Conservation (phyloP, 2,329 filamentous ascomycete genomes). For the Calonectria hawksworthii region DNA sequence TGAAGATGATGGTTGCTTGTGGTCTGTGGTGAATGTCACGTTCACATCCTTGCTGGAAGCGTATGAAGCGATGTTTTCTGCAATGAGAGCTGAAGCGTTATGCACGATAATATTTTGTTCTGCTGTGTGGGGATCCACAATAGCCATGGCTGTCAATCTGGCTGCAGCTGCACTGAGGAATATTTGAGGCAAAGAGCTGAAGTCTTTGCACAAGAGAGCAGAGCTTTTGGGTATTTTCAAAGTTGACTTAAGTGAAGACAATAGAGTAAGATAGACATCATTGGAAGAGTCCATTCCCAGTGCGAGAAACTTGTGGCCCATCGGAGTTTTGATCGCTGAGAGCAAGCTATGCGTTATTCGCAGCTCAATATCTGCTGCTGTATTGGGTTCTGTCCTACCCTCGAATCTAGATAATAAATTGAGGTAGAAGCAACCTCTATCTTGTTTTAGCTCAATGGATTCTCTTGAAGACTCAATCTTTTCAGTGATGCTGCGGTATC, state of each 20-base stretch:
- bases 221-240: too few species aligned
- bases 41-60: neutral
- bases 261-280: neutral
- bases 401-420: neutral
- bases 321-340: neutral
- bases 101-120: neutral
- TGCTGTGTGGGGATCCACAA: neutral
- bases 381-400: too few species aligned
- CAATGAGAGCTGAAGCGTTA: neutral
- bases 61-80: neutral
- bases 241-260: too few species aligned
- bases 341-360: neutral
- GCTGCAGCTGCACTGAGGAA: neutral
- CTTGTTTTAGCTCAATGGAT: neutral
- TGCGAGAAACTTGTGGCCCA: neutral
- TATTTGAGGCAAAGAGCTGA: too few species aligned
- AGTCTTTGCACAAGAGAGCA: too few species aligned
- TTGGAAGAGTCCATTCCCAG: neutral
- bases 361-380: neutral
- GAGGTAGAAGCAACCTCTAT: neutral
- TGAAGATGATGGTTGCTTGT: neutral
- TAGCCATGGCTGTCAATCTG: neutral
- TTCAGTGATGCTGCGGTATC: neutral
- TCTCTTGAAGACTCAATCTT: neutral
- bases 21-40: neutral